Conservation (phyloP, 148 eudicot genomes). For the Spergularia marina region DNA sequence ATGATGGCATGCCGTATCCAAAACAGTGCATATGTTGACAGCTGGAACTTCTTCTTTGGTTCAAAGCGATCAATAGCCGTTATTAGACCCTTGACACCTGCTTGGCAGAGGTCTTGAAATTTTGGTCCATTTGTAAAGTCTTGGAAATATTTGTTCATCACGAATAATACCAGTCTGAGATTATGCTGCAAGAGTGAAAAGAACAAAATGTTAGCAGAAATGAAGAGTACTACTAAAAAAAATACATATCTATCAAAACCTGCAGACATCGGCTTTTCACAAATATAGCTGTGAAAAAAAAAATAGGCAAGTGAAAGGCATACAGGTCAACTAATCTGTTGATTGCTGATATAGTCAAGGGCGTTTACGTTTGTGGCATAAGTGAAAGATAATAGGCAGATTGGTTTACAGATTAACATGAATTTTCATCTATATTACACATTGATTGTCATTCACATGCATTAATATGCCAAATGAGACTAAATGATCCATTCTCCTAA, state of each 20-base stretch:
- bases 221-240: not conserved
- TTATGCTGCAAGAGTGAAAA: constrained; percentile 68
- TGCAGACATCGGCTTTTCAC: no score
- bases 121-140: constrained; percentile 66
- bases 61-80: constrained; percentile 94
- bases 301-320: no score
- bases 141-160: constrained; percentile 85
- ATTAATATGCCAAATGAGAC: not conserved
- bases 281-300: no score
- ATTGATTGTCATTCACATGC: not conserved
- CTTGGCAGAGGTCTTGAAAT: constrained; percentile 94
- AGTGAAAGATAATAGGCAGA: not conserved
- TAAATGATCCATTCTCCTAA: not conserved
- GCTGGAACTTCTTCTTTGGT: constrained; percentile 61
- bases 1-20: constrained; percentile 90
- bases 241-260: not conserved
- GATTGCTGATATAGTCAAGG: not conserved
- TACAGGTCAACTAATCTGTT: no score
- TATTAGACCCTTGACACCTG: constrained; percentile 88
- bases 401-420: not conserved
- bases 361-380: not conserved
- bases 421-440: not conserved
- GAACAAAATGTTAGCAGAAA: constrained; percentile 5
- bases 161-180: constrained; percentile 81
- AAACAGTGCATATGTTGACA: constrained; percentile 82